A percentile compares a stretch with the other conserved stretches of the same genome.
Conservation (phyloP, 768 basidiomycete species). For the Pulveroboletus sp. region DNA sequence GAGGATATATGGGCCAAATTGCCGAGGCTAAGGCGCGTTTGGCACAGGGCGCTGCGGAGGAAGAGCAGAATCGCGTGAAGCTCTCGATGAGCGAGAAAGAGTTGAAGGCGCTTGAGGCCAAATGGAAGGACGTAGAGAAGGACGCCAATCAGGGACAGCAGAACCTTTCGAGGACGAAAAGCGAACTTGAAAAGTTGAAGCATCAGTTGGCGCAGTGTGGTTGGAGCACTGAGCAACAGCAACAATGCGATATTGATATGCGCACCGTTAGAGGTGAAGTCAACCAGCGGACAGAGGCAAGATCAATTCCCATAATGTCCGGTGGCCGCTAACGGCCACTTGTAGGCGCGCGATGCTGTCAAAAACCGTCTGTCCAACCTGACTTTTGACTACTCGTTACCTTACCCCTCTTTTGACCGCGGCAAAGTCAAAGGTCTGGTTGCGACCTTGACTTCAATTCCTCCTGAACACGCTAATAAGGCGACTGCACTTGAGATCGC, state of each 20-base stretch:
- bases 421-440: conserved; percentile 88
- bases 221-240: conserved; percentile 78
- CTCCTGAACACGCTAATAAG: conserved; percentile 66
- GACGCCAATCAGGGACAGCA: conserved; percentile 78
- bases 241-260: conserved; percentile 48
- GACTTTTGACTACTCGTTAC: conserved; percentile 81
- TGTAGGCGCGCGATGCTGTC: conserved; percentile 65
- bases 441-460: conserved; percentile 80
- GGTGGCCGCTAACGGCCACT: conserved; percentile 6
- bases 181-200: conserved; percentile 55
- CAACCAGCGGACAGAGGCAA: conserved; percentile 60
- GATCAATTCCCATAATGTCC: conserved; percentile 9
- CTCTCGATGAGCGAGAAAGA: conserved; percentile 79
- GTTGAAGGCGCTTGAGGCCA: conserved; percentile 67
- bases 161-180: conserved; percentile 58
- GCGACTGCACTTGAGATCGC: conserved; percentile 92
- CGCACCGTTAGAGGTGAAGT: conserved; percentile 54
- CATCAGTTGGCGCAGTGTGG: conserved; percentile 55
- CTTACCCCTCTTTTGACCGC: conserved; percentile 78
- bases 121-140: conserved; percentile 80
- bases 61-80: conserved; percentile 76
- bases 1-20: conserved; percentile 96
- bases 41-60: conserved; percentile 78
- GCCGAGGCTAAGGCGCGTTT: conserved; percentile 76
- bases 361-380: conserved; percentile 65